These are phyloP conservation scores for Aureobasidium sp. DNA, from an alignment of 2,329 filamentous ascomycete species.

Conservation along the genomic window DNA sequence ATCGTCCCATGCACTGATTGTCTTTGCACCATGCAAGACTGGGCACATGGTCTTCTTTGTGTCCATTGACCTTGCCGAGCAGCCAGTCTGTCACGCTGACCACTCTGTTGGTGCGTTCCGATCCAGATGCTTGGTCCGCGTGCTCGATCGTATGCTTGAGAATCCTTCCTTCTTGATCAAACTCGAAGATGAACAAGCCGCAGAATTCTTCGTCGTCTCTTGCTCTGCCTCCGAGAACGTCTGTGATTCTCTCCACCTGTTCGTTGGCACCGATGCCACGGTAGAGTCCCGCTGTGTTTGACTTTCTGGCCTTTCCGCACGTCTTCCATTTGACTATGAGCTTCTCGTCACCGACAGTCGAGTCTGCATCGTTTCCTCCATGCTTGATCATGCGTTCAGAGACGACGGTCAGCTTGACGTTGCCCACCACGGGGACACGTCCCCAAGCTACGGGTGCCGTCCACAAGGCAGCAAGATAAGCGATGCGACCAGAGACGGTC, in stretches of 20 bases:
- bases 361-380: slow-evolving; percentile 36
- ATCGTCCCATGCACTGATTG: slow-evolving; percentile 7
- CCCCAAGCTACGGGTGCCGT: slow-evolving; percentile 96
- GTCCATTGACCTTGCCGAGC: slow-evolving; percentile 64
- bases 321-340: slow-evolving; percentile 89
- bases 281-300: slow-evolving; percentile 40
- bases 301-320: slow-evolving; percentile 45
- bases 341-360: slow-evolving; percentile 56
- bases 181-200: slow-evolving; percentile 91
- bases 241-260: slow-evolving; percentile 48
- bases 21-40: slow-evolving; percentile 38
- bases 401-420: slow-evolving; percentile 78
- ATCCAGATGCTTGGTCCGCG: slow-evolving; percentile 73
- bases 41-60: slow-evolving; percentile 31
- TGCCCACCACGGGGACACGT: slow-evolving; percentile 80
- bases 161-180: slow-evolving; percentile 79
- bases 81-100: slow-evolving; percentile 94
- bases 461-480: slow-evolving; percentile 90
- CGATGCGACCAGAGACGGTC: slow-evolving; percentile 80
- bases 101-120: slow-evolving; percentile 77
- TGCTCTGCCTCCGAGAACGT: slow-evolving; percentile 50
- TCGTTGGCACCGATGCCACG: slow-evolving; percentile 35
- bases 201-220: slow-evolving; percentile 67
- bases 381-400: slow-evolving; percentile 76
- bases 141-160: slow-evolving; percentile 90